A percentile compares a stretch with the other conserved stretches of the same genome.
Conservation (phyloP, 208 protist genomes). For the Porcisia hertigi region DNA sequence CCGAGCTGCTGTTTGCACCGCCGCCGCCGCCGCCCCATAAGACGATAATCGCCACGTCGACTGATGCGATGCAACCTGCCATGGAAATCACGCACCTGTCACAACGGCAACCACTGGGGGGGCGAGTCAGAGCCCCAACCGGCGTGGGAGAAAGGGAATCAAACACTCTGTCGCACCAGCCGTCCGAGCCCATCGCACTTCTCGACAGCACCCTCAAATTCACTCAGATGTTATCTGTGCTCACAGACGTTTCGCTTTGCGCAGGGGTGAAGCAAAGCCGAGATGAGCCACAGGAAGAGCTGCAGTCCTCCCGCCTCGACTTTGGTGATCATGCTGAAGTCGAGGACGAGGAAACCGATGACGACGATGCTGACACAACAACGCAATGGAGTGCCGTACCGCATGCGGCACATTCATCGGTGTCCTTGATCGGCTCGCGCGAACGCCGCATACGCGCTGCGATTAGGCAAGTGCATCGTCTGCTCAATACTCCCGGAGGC, state of each 20-base stretch:
- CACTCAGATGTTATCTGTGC: slow-evolving; percentile 21
- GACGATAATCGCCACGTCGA: not conserved
- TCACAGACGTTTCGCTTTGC: slow-evolving; percentile 29
- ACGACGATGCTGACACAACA: slow-evolving; percentile 4
- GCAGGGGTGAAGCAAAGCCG: slow-evolving; percentile 8
- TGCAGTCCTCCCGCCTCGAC: not conserved
- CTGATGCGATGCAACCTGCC: slow-evolving; percentile 2
- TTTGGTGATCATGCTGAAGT: not conserved
- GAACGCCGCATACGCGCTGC: slow-evolving; percentile 17
- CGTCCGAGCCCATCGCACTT: slow-evolving; percentile 7
- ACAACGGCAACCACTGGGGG: not conserved
- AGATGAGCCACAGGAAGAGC: not conserved
- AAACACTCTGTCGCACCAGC: not conserved
- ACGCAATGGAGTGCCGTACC: not conserved
- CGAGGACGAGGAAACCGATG: not conserved
- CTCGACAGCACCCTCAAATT: slow-evolving; percentile 28
- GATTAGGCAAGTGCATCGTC: slow-evolving; percentile 24
- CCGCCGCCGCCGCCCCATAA: slow-evolving; percentile 15
- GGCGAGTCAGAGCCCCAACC: not conserved
- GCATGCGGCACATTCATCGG: not conserved
- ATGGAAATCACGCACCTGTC: not conserved
- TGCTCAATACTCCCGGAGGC: slow-evolving; percentile 22
- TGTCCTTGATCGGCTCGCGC: slow-evolving; percentile 23
- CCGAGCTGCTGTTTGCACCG: slow-evolving; percentile 19
- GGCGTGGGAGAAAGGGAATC: not conserved